These are phyloP conservation scores for Dendryphion nanum DNA, from an alignment of 2,329 filamentous ascomycete species.

Conservation along the genomic window DNA sequence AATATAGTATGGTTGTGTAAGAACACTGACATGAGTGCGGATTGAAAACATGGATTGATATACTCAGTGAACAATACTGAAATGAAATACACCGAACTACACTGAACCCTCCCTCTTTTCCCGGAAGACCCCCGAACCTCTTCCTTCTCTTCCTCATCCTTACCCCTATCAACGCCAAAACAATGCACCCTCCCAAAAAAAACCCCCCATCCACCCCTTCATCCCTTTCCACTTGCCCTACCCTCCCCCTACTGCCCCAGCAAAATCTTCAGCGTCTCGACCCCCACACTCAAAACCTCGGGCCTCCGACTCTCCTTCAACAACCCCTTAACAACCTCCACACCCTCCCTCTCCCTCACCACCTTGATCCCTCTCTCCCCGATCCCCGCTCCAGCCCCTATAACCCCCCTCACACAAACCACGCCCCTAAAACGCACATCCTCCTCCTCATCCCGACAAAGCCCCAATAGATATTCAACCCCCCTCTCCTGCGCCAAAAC, in stretches of 20 bases:
- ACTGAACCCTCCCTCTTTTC: too few relatives aligned
- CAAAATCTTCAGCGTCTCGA: conserved; percentile 70
- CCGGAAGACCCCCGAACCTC: too few relatives aligned
- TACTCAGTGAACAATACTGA: too few relatives aligned
- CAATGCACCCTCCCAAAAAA: too few relatives aligned
- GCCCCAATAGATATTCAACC: conserved; percentile 71
- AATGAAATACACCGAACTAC: too few relatives aligned
- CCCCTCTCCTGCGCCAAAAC: conserved; percentile 68
- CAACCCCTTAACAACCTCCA: conserved; percentile 67
- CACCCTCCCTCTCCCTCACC: conserved; percentile 57
- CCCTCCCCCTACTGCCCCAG: conserved; percentile 35
- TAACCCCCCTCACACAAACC: conserved; percentile 72
- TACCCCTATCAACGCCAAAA: too few relatives aligned
- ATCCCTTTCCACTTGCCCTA: background rate
- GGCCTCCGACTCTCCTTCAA: conserved; percentile 67
- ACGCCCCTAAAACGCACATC: conserved; percentile 70
- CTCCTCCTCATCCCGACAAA: conserved; percentile 70
- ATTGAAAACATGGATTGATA: too few relatives aligned
- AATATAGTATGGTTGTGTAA: too few relatives aligned
- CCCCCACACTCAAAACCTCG: conserved; percentile 68
- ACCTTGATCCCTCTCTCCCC: conserved; percentile 48
- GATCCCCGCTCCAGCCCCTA: conserved; percentile 63
- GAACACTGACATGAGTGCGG: too few relatives aligned
- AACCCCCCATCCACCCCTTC: background rate
- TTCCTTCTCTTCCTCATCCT: too few relatives aligned